phyloP scores from a whole-genome alignment of 2,329 filamentous ascomycete species.

The Calonectria pteridis region DNA sequence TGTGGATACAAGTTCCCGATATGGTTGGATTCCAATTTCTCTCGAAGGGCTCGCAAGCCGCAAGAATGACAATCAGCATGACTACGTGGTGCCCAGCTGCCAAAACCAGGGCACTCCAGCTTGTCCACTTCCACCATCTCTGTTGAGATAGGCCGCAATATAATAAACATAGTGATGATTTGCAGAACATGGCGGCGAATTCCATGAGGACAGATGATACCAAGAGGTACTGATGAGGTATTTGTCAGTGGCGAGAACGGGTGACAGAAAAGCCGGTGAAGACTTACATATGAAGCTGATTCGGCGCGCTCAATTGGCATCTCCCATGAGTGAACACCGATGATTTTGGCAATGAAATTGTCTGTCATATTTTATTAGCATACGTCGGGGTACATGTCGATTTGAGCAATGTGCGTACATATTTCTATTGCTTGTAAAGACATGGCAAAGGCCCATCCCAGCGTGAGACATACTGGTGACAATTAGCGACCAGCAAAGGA shows the following conservation, averaged over 20 bases:
- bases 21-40: conserved; percentile 42
- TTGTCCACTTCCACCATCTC: background rate
- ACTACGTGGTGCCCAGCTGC: background rate
- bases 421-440: background rate
- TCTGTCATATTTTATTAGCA: background rate
- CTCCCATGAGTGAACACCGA: conserved; percentile 32
- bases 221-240: conserved; percentile 42
- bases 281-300: conserved; percentile 11
- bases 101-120: background rate
- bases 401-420: background rate
- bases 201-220: conserved; percentile 48
- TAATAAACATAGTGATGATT: background rate
- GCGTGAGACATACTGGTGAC: conserved; percentile 11
- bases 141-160: background rate
- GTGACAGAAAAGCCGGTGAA: conserved; percentile 15
- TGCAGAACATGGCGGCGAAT: conserved; percentile 20
- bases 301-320: conserved; percentile 25
- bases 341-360: conserved; percentile 21
- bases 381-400: too few species aligned
- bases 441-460: background rate
- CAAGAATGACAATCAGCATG: conserved; percentile 50
- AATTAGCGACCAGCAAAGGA: background rate
- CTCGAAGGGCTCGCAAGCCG: conserved; percentile 27
- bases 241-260: conserved; percentile 39
- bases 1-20: conserved; percentile 55